Evolutionary conservation across 352 stramenopile species (phyloP).

Genomic region (Phytophthora cajani): DNA sequence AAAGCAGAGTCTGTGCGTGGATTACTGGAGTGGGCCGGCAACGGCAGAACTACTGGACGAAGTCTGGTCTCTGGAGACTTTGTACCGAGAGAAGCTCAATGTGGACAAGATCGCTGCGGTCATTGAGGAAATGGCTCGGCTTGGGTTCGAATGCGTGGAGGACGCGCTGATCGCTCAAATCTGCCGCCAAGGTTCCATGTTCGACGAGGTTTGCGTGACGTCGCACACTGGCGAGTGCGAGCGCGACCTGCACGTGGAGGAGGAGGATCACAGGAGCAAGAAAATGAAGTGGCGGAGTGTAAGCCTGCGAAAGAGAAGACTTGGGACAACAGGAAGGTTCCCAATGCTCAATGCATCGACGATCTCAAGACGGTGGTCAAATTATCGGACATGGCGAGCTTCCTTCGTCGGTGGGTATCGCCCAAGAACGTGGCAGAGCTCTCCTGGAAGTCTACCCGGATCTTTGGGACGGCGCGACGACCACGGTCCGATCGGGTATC

Average conservation of each 20-base stretch:
- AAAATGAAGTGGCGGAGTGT: conserved; percentile 7
- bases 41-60: conserved; percentile 51
- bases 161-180: conserved; percentile 16
- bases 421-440: conserved; percentile 21
- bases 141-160: not conserved
- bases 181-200: conserved; percentile 8
- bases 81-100: conserved; percentile 16
- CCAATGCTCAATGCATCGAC: conserved; percentile 16
- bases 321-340: conserved; percentile 30
- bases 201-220: conserved; percentile 40
- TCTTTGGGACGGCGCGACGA: conserved; percentile 38
- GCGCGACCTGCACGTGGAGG: conserved; percentile 53
- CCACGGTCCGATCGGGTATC: not conserved
- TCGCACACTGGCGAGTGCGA: conserved; percentile 53
- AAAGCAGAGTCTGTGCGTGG: conserved; percentile 56
- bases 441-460: conserved; percentile 22
- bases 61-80: conserved; percentile 43
- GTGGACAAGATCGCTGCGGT: not conserved
- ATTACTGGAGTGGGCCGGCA: conserved; percentile 73
- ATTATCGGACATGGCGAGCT: conserved; percentile 1
- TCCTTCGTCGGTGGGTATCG: not conserved
- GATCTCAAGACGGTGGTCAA: not conserved
- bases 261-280: conserved; percentile 38
- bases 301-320: conserved; percentile 16
- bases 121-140: not conserved